Conservation (phyloP, 2,329 filamentous ascomycete species). For the Clonostachys byssicola region DNA sequence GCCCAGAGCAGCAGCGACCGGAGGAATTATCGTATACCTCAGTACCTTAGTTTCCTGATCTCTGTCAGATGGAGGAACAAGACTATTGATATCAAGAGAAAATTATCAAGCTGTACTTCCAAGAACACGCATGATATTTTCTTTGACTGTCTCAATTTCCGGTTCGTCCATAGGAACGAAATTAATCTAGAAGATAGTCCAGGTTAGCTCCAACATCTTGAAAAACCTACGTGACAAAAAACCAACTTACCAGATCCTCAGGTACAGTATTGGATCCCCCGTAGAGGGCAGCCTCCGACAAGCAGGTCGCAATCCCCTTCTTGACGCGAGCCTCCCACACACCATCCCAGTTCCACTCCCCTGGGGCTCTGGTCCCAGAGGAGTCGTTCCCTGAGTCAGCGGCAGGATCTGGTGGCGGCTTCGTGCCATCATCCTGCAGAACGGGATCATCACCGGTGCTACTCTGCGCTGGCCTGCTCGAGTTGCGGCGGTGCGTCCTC, state of each 20-base stretch:
- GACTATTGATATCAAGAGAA: too few species aligned
- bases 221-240: background rate
- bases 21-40: too few species aligned
- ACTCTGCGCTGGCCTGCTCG: slow-evolving; percentile 14
- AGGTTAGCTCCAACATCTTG: background rate
- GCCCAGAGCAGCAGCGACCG: too few species aligned
- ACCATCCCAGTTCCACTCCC: slow-evolving; percentile 96
- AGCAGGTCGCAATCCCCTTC: slow-evolving; percentile 70
- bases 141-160: slow-evolving; percentile 53
- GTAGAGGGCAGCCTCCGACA: slow-evolving; percentile 77
- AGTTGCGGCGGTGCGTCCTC: slow-evolving; percentile 59
- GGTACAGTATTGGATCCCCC: slow-evolving; percentile 52
- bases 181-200: slow-evolving; percentile 44
- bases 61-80: too few species aligned
- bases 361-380: slow-evolving; percentile 39
- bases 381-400: background rate
- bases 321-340: slow-evolving; percentile 91
- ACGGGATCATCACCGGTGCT: slow-evolving; percentile 3
- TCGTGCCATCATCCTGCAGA: background rate
- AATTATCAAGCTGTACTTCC: slow-evolving; percentile 18
- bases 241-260: slow-evolving; percentile 68
- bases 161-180: slow-evolving; percentile 61
- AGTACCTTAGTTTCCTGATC: too few species aligned
- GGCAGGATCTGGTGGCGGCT: background rate
- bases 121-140: slow-evolving; percentile 51